Conservation (phyloP, 495 filamentous ascomycete genomes). For the Trichoderma orchidacearum region DNA sequence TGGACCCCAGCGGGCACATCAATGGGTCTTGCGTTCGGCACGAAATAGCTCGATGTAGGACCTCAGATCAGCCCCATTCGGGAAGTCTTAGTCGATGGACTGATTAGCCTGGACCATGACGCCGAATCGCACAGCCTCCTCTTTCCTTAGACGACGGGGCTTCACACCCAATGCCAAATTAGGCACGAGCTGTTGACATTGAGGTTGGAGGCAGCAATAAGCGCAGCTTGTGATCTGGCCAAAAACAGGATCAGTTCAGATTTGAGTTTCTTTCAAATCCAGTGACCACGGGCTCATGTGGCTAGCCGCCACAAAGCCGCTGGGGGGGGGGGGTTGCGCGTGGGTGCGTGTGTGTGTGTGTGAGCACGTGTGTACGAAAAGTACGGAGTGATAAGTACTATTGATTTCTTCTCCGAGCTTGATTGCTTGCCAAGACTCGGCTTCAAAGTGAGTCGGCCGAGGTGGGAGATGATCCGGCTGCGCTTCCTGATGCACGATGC, state of each 20-base stretch:
- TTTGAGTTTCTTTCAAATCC: not conserved
- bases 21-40: conserved; percentile 1
- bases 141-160: not conserved
- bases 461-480: not conserved
- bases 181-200: not conserved
- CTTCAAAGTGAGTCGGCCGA: not conserved
- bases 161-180: not conserved
- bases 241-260: not conserved
- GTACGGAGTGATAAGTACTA: too few species aligned
- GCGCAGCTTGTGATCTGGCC: too few species aligned
- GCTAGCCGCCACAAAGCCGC: not conserved
- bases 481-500: not conserved
- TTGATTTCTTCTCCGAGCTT: not conserved
- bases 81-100: not conserved
- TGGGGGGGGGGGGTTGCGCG: not conserved
- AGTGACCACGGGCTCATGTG: conserved; percentile 1
- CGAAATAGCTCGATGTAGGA: not conserved
- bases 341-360: too few species aligned
- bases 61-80: not conserved
- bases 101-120: not conserved
- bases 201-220: not conserved
- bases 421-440: not conserved
- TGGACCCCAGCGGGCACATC: not conserved
- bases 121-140: not conserved
- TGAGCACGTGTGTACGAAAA: too few species aligned